phyloP scores from a whole-genome alignment of 139 green algal genomes.

The Prasinococcaceae sp. region DNA sequence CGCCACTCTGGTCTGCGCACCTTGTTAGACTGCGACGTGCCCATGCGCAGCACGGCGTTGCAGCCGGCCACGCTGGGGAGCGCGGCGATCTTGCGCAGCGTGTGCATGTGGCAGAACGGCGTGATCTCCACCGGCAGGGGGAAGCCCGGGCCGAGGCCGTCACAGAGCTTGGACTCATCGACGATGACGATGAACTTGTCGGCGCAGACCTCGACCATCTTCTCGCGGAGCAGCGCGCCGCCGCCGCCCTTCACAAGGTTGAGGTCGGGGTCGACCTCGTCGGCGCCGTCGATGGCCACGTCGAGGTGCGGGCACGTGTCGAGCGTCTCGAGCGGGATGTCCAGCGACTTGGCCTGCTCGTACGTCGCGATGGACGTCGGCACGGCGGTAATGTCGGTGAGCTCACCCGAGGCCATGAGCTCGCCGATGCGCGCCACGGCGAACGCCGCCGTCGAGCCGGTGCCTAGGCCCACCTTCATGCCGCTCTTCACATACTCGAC shows the following conservation, averaged over 20 bases:
- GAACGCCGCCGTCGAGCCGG: constrained; percentile 96
- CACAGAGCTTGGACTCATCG: constrained; percentile 88
- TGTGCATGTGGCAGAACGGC: constrained; percentile 91
- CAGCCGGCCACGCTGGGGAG: constrained; percentile 44
- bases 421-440: constrained; percentile 90
- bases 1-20: too few relatives aligned
- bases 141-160: constrained; percentile 26
- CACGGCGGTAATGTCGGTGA: constrained; percentile 92
- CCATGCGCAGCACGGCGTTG: constrained; percentile 76
- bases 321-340: constrained; percentile 90
- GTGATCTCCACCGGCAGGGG: constrained; percentile 97
- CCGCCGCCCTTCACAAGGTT: constrained; percentile 96
- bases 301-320: constrained; percentile 69
- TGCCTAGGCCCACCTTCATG: constrained; percentile 92
- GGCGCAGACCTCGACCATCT: constrained; percentile 95
- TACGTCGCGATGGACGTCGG: constrained; percentile 75
- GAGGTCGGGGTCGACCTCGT: constrained; percentile 91
- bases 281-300: constrained; percentile 93
- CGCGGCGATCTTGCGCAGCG: constrained; percentile 13
- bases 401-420: constrained; percentile 60
- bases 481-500: constrained; percentile 89
- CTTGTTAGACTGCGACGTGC: too few relatives aligned
- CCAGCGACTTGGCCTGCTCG: constrained; percentile 73
- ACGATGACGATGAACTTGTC: constrained; percentile 97
- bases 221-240: constrained; percentile 92